These are phyloP conservation scores for Globisporangium solare DNA, from an alignment of 352 stramenopile genomes.

Conservation along the genomic window DNA sequence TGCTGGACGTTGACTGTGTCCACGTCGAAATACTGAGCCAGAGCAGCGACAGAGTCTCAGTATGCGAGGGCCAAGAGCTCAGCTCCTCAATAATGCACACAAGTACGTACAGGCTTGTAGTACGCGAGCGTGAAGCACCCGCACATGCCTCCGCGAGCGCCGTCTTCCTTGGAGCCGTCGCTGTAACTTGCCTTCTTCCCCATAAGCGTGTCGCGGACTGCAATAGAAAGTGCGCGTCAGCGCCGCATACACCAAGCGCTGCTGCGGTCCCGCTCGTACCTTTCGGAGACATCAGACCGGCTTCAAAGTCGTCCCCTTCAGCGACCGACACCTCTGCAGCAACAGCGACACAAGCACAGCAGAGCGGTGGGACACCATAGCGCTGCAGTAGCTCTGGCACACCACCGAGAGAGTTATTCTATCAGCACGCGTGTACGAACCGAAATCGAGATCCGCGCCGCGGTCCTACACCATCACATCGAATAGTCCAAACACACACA, in stretches of 20 bases:
- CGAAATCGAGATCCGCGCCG: constrained; percentile 64
- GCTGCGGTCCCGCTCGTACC: constrained; percentile 15
- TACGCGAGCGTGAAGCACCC: constrained; percentile 79
- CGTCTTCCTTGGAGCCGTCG: constrained; percentile 27
- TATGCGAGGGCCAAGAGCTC: not conserved
- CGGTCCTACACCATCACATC: constrained; percentile 39
- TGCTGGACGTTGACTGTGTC: constrained; percentile 79
- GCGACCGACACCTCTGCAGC: constrained; percentile 70
- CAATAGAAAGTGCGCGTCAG: not conserved
- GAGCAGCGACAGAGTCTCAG: not conserved
- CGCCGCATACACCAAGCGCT: not conserved
- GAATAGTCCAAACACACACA: not conserved
- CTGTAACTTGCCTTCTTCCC: constrained; percentile 37
- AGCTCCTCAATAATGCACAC: constrained; percentile 13
- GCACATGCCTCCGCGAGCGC: constrained; percentile 48
- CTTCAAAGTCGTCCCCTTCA: constrained; percentile 64
- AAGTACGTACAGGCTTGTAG: constrained; percentile 83
- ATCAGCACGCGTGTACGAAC: constrained; percentile 20
- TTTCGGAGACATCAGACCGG: constrained; percentile 74
- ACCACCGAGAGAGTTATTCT: not conserved
- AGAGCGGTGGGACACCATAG: not conserved
- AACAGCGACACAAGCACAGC: not conserved
- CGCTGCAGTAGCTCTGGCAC: not conserved
- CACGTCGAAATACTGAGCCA: constrained; percentile 77
- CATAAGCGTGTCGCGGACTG: constrained; percentile 58